phyloP scores from a whole-genome alignment of 2,329 filamentous ascomycete species.

The Tricladium varicosporioides region DNA sequence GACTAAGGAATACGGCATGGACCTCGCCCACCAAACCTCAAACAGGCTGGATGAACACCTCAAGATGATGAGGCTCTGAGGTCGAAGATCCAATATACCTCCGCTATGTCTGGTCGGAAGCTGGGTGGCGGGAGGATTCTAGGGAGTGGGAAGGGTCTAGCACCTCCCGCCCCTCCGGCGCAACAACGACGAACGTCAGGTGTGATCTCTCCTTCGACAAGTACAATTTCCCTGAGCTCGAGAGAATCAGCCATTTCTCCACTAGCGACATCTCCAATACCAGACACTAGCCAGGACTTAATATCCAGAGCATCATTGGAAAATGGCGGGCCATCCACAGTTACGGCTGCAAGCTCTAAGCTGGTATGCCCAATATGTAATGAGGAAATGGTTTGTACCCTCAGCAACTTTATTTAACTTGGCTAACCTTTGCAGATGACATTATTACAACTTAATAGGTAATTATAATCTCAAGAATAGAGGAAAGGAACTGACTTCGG shows the following conservation, averaged over 20 bases:
- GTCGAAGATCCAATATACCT: conserved; percentile 20
- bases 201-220: conserved; percentile 58
- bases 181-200: conserved; percentile 34
- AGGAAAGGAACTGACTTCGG: conserved; percentile 25
- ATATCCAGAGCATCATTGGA: conserved; percentile 75
- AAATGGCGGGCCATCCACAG: conserved; percentile 50
- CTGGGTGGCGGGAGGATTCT: conserved; percentile 90
- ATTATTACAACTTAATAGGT: conserved; percentile 85
- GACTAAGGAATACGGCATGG: background rate
- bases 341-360: conserved; percentile 56
- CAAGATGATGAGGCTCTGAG: conserved; percentile 26
- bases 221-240: conserved; percentile 76
- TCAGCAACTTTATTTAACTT: background rate
- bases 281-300: conserved; percentile 74
- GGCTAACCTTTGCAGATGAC: conserved; percentile 64
- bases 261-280: conserved; percentile 58
- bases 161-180: conserved; percentile 55
- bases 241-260: conserved; percentile 62
- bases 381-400: conserved; percentile 80
- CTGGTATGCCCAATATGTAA: conserved; percentile 97
- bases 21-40: conserved; percentile 7
- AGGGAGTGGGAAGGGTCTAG: conserved; percentile 80
- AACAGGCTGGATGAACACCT: conserved; percentile 17
- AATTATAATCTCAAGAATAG: conserved; percentile 30
- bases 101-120: conserved; percentile 74